Conservation (phyloP, 148 eudicot genomes). For the Chenopodium suecicum region DNA sequence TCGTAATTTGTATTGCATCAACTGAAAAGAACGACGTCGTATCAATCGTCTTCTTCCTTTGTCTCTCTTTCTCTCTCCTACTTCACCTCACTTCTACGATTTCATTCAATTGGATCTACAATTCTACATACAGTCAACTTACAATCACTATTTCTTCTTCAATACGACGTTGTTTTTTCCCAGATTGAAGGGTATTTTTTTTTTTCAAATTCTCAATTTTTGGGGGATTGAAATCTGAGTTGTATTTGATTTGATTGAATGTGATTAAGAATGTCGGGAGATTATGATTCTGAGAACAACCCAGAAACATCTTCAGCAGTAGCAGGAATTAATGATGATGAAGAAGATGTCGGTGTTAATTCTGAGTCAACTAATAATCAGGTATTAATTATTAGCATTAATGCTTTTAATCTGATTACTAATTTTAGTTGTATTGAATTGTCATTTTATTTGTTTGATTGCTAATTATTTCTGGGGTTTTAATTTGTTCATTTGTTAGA, state of each 20-base stretch:
- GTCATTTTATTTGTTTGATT: not conserved
- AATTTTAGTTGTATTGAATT: not conserved
- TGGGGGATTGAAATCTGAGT: not conserved
- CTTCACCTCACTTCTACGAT: not conserved
- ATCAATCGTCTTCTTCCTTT: not conserved
- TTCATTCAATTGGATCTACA: conserved; percentile 13
- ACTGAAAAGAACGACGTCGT: not conserved
- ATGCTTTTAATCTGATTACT: not conserved
- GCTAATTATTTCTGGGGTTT: not conserved
- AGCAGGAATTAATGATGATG: conserved; percentile 26
- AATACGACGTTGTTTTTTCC: not conserved
- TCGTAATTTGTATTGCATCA: no score
- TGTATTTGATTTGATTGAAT: not conserved
- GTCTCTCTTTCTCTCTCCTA: not conserved
- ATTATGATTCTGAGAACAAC: conserved; percentile 27
- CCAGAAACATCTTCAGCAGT: conserved; percentile 14
- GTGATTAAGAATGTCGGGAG: conserved; percentile 35
- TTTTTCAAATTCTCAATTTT: no score
- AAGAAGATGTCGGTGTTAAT: conserved; percentile 28
- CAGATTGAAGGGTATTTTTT: no score
- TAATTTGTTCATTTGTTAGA: not conserved
- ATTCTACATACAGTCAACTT: not conserved
- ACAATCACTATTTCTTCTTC: not conserved
- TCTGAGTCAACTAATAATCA: conserved; percentile 31
- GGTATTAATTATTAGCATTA: conserved; percentile 17